Conservation (phyloP, 1,284 basidiomycete species). For the Sphagnurus paluster region DNA sequence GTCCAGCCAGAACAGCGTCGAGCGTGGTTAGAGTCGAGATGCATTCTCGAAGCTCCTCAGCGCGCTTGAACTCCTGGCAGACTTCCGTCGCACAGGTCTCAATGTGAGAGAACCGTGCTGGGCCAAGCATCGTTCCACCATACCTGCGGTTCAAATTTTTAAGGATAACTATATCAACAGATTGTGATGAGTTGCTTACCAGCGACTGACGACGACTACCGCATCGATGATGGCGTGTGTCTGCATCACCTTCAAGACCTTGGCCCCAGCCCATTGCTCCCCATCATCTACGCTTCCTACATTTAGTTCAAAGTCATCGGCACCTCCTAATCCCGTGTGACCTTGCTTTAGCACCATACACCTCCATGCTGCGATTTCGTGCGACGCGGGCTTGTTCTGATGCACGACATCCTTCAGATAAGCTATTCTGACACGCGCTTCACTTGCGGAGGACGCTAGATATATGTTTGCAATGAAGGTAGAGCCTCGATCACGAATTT, state of each 20-base stretch:
- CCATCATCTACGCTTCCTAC: conserved; percentile 69
- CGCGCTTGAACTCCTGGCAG: conserved; percentile 61
- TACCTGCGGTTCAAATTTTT: conserved; percentile 49
- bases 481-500: conserved; percentile 71
- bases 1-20: conserved; percentile 57
- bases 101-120: conserved; percentile 75
- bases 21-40: conserved; percentile 57
- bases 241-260: conserved; percentile 70
- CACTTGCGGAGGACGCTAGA: conserved; percentile 46
- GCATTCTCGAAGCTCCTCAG: conserved; percentile 64
- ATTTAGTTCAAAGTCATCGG: conserved; percentile 70
- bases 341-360: conserved; percentile 72
- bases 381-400: conserved; percentile 53
- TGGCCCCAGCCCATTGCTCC: conserved; percentile 66
- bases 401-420: conserved; percentile 57
- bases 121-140: conserved; percentile 69
- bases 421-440: conserved; percentile 46
- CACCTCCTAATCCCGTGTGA: conserved; percentile 64
- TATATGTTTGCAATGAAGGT: conserved; percentile 65
- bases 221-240: conserved; percentile 59
- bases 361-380: conserved; percentile 75
- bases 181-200: conserved; percentile 44
- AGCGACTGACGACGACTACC: conserved; percentile 74
- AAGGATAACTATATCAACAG: neutral
- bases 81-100: conserved; percentile 74